These are phyloP conservation scores for Amanita pseudoporphyria DNA, from an alignment of 768 basidiomycete species.

Conservation along the genomic window DNA sequence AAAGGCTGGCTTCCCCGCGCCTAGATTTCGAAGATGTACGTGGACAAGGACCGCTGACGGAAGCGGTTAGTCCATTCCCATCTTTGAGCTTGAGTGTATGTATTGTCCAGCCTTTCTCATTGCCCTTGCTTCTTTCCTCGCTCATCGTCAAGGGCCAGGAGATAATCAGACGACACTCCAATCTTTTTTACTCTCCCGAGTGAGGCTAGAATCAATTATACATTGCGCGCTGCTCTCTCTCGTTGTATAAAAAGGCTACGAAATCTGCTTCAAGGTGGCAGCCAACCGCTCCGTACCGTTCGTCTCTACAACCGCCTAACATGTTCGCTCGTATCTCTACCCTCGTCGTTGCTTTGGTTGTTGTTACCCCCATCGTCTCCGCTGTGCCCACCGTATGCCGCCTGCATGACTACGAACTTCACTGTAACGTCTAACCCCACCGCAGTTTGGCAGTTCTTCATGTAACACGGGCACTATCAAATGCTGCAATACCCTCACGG, in stretches of 20 bases:
- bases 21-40: neutral
- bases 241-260: neutral
- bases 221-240: neutral
- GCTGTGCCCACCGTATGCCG: neutral
- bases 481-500: constrained; percentile 16
- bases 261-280: neutral
- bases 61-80: neutral
- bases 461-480: constrained; percentile 16
- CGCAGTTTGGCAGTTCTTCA: constrained; percentile 9
- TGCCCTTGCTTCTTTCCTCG: constrained; percentile 1
- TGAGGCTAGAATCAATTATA: neutral
- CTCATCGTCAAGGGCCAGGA: neutral
- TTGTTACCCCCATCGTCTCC: constrained; percentile 18
- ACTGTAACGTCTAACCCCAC: neutral
- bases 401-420: neutral
- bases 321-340: constrained; percentile 13
- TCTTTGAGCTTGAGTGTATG: neutral
- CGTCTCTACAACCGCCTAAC: neutral
- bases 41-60: neutral
- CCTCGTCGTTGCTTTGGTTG: constrained; percentile 8
- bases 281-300: neutral
- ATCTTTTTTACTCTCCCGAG: neutral
- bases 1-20: neutral
- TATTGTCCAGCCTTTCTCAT: neutral
- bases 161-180: neutral